These are phyloP conservation scores for Colletotrichum orchidophilum DNA, from an alignment of 2,329 filamentous ascomycete genomes.

Conservation along the genomic window DNA sequence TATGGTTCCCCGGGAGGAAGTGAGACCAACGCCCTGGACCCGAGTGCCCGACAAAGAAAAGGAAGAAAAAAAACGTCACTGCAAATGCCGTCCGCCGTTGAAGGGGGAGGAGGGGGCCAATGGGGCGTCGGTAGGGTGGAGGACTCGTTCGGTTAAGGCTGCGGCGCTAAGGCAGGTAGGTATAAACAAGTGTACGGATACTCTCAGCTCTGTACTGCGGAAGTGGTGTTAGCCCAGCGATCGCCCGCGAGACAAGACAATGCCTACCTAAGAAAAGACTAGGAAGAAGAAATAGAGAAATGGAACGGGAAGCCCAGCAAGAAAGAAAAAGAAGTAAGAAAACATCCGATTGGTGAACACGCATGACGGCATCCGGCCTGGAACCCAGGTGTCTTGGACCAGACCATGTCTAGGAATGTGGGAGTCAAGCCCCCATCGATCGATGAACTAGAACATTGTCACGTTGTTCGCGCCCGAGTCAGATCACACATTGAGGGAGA, in stretches of 20 bases:
- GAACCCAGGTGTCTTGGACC: neutral
- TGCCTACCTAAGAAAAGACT: neutral
- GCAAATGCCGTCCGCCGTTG: neutral
- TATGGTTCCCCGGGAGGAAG: neutral
- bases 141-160: neutral
- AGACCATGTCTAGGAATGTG: neutral
- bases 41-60: neutral
- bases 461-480: neutral
- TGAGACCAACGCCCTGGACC: neutral
- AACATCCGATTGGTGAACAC: slow-evolving; percentile 2
- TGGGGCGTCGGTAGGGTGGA: too few species aligned
- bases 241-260: neutral
- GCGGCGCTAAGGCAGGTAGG: neutral
- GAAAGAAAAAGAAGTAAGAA: neutral
- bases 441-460: neutral
- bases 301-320: neutral
- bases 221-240: too few species aligned
- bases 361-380: neutral
- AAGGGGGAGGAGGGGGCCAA: neutral
- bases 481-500: neutral
- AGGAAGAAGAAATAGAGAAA: neutral
- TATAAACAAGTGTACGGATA: neutral
- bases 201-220: neutral
- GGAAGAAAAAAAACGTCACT: neutral
- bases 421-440: neutral